Base-by-base conservation (phyloP, 2,329 filamentous ascomycete species). In the Blastomyces parvus region DNA sequence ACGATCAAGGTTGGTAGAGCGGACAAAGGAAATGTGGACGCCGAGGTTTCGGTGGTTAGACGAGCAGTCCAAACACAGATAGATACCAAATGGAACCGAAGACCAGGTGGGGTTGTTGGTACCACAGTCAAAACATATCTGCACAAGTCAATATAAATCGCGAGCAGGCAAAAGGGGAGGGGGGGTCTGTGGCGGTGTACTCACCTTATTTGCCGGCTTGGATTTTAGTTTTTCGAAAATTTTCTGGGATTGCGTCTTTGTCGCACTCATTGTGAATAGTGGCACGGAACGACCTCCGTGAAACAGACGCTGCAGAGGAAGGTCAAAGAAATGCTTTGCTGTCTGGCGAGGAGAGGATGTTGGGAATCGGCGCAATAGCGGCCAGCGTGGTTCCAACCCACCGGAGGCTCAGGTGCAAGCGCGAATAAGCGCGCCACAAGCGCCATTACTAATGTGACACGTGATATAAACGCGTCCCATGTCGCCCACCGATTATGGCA, bases 61-160 rank as follows among this genome's bases (percentile, higher is more conserved):
- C 52, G 93, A 97, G 81, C 94, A 99, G 80, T 99, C 94, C 72
- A 99, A 88, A 74, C 94, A 99, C 27, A 99, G 86, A 76, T 97
- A 99, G 76, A 99, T 97, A 73, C 90, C 94, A 68, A 99, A 91
- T 13, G 93, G 92, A 40, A 97, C 92, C 7, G 93, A 97, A 8
- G 92, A 96, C 94, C 94, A 99, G 64, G 94, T 97, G 66, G 94
- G 94, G 74, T 97, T 97, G 80, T 97, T 97, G 72, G 91, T 89
- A 75, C 90, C 88, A 79, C 94, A 99, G 80, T 99, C 94, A 79
- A 99, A 99, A 84, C 94, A 99, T 81, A 96, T 86, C 92, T 96
- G 71, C 61, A 71, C 67, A 62, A 42, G 56, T 72, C 67, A 74
- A 40, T 59, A 53, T 62, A 46, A 68, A 55, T 66, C 36, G 64